Base-by-base conservation (phyloP, 2,329 filamentous ascomycete species). In the Aspergillus udagawae region DNA sequence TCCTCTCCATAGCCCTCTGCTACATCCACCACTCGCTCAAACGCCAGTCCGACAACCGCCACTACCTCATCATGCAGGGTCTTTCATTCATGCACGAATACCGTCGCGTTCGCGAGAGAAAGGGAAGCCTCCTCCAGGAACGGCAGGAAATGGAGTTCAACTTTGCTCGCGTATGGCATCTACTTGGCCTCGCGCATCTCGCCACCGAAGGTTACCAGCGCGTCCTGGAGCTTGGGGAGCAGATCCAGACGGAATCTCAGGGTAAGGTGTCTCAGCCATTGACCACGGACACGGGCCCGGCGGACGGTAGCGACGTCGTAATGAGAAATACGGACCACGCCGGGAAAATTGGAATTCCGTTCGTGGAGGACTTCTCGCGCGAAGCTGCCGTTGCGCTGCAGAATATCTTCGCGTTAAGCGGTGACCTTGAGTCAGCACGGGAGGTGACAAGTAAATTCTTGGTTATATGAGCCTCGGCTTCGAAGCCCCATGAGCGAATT, bases 21-120 rank as follows among this genome's bases (percentile, higher is more conserved):
- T 97, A 96, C 72, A 84, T 97, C 42, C 91, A 97, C 71, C 89
- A 94, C 70, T 88, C 89, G 0, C 83, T 97, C 68, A 97, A 97
- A 73, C 84, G 93, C 2, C 91, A 96, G 72, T 87, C 89, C 0
- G 91, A 93, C 50, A 97, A 97, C 70, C 82, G 94, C 1, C 93
- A 97, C 70, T 93, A 90, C 68, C 84, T 92, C 44, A 86, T 97
- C 45, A 81, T 91, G 62, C 92, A 97, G 71, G 94, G 92, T 0
- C 82, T 97, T 52, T 80, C 87, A 0, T 97, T 96, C 67, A 75
- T 97, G 56, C 84, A 87, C 56, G 79, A 85, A 38, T 96, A 95
- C 74, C 87, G 89, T 63, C 80, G 85, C 2, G 70, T 84, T 27
- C 81, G 89, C 27, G 77, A 59, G 73, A 77, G 58, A 71, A 69